phyloP scores from a whole-genome alignment of 768 basidiomycete genomes.

The Agrocybe praecox region DNA sequence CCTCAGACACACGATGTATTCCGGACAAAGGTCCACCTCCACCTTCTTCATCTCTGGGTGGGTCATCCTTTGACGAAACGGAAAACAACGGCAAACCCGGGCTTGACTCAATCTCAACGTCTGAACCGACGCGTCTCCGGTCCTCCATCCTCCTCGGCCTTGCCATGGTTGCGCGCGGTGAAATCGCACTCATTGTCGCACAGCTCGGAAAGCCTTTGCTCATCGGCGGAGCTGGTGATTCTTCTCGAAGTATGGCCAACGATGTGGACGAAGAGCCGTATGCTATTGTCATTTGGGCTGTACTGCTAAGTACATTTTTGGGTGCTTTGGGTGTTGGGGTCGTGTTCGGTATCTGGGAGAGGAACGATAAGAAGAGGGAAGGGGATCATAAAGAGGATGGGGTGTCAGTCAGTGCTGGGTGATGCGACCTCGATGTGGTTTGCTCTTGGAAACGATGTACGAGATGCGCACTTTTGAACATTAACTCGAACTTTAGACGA shows the following conservation, averaged over 20 bases:
- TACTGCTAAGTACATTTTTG: conserved; percentile 52
- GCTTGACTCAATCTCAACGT: neutral
- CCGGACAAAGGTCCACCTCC: too few relatives aligned
- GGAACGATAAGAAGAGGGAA: neutral
- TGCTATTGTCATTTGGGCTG: conserved; percentile 60
- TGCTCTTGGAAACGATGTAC: too few relatives aligned
- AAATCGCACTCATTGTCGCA: conserved; percentile 67
- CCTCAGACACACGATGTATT: neutral
- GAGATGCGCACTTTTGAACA: too few relatives aligned
- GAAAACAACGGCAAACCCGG: too few relatives aligned
- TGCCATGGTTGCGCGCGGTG: conserved; percentile 69
- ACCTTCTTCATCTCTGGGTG: too few relatives aligned
- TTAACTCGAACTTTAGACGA: too few relatives aligned
- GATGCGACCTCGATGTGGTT: too few relatives aligned
- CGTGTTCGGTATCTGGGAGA: conserved; percentile 19
- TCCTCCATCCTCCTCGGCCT: conserved; percentile 47
- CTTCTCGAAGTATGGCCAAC: neutral
- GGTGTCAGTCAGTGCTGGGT: too few relatives aligned
- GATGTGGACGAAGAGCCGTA: conserved; percentile 42
- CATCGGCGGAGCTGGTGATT: conserved; percentile 1
- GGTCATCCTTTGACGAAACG: too few relatives aligned
- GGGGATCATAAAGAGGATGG: neutral
- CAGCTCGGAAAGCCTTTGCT: conserved; percentile 40
- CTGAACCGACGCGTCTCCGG: conserved; percentile 18
- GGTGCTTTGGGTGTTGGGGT: conserved; percentile 41